A percentile compares a stretch with the other conserved stretches of the same genome.
Evolutionary conservation across 345 rosid genomes (phyloP).

Genomic region (Draba incana): DNA sequence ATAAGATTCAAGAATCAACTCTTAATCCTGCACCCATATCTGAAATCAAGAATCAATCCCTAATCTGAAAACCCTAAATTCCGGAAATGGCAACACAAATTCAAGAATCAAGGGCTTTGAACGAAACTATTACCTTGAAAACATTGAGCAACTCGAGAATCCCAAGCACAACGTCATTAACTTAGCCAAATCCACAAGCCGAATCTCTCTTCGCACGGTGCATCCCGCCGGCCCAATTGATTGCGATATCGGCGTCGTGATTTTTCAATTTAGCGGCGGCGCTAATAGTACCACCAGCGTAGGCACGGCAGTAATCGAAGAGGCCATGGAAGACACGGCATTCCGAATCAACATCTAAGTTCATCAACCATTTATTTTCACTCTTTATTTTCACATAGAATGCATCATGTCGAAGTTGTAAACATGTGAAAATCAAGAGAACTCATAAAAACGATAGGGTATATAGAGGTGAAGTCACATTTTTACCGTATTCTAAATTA

Average conservation of each 20-base stretch:
- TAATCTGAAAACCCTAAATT: no score
- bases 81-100: no score
- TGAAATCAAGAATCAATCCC: background rate
- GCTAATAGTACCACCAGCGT: slow-evolving; percentile 80
- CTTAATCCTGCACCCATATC: no score
- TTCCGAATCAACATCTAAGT: background rate
- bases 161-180: slow-evolving; percentile 81
- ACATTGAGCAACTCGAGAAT: slow-evolving; percentile 76
- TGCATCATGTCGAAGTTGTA: no score
- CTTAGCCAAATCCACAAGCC: slow-evolving; percentile 76
- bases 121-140: slow-evolving; percentile 56
- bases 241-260: slow-evolving; percentile 71
- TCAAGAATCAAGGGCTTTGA: background rate
- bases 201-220: slow-evolving; percentile 82
- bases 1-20: background rate
- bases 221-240: slow-evolving; percentile 88
- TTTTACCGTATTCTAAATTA: no score
- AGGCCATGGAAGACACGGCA: slow-evolving; percentile 63
- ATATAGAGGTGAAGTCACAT: no score
- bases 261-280: slow-evolving; percentile 79
- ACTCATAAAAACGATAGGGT: no score
- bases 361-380: no score
- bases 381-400: no score
- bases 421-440: no score
- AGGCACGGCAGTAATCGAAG: slow-evolving; percentile 73